phyloP scores from a whole-genome alignment of 2,329 filamentous ascomycete species.

The Xylariaceae sp. region DNA sequence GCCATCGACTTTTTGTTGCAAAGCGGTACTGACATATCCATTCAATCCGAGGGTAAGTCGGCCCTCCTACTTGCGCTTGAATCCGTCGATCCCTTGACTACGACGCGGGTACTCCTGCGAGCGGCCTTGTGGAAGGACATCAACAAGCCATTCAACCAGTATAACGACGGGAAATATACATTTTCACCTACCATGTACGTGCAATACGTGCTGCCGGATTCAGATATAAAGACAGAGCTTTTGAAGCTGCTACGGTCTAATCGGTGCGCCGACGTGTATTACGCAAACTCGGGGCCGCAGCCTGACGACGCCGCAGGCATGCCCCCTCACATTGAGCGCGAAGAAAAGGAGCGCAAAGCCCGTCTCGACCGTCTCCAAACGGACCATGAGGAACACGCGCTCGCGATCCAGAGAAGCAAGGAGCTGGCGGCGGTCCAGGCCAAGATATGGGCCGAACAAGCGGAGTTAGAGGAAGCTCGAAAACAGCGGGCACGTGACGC shows the following conservation, averaged over 20 bases:
- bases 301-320: constrained; percentile 49
- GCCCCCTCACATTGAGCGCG: constrained; percentile 43
- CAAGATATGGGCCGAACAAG: constrained; percentile 44
- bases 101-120: constrained; percentile 54
- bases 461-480: constrained; percentile 48
- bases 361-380: constrained; percentile 40
- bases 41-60: constrained; percentile 53
- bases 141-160: constrained; percentile 55
- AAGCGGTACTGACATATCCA: constrained; percentile 50
- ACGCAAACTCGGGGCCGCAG: constrained; percentile 48
- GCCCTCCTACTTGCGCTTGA: constrained; percentile 56
- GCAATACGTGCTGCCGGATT: constrained; percentile 38
- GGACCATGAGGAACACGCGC: constrained; percentile 45
- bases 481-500: constrained; percentile 41
- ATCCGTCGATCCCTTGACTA: constrained; percentile 47
- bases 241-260: constrained; percentile 46
- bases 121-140: constrained; percentile 60
- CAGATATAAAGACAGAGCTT: constrained; percentile 38
- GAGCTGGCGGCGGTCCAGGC: constrained; percentile 49
- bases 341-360: constrained; percentile 47
- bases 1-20: constrained; percentile 52
- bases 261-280: constrained; percentile 49
- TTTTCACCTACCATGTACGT: constrained; percentile 64
- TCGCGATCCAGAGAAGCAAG: constrained; percentile 43
- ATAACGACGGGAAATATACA: constrained; percentile 45